These are phyloP conservation scores for Neurospora pannonica DNA, from an alignment of 495 filamentous ascomycete genomes.

Conservation along the genomic window DNA sequence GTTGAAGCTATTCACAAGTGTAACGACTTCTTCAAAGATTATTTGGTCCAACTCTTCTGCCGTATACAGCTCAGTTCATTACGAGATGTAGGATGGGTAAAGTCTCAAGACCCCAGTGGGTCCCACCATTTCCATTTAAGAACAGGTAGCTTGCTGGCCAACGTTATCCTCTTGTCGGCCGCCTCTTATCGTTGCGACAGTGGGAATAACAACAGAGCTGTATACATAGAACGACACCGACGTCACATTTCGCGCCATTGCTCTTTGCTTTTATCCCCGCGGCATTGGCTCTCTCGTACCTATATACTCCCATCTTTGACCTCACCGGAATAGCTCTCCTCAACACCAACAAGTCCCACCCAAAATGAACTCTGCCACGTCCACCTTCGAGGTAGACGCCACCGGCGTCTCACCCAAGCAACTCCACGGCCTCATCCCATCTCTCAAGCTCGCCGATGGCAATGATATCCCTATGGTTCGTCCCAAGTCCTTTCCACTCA, in stretches of 20 bases:
- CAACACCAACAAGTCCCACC: not conserved
- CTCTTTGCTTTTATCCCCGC: not conserved
- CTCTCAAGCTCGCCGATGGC: conserved; percentile 61
- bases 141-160: not conserved
- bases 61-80: not conserved
- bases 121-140: not conserved
- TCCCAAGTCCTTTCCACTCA: not conserved
- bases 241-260: not conserved
- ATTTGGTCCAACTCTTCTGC: not conserved
- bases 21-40: not conserved
- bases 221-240: not conserved
- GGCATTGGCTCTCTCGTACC: not conserved
- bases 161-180: not conserved
- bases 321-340: no score
- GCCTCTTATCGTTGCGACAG: not conserved
- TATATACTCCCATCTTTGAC: not conserved
- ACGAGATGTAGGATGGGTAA: not conserved
- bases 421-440: conserved; percentile 21
- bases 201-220: not conserved
- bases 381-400: conserved; percentile 17
- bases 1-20: not conserved
- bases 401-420: conserved; percentile 25
- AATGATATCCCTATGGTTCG: conserved; percentile 63
- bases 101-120: not conserved
- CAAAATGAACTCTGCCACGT: conserved; percentile 27